A percentile compares a stretch with the other conserved stretches of the same genome.
Evolutionary conservation across 2,329 filamentous ascomycete species (phyloP).

Genomic region (Nannizziopsis barbatae): DNA sequence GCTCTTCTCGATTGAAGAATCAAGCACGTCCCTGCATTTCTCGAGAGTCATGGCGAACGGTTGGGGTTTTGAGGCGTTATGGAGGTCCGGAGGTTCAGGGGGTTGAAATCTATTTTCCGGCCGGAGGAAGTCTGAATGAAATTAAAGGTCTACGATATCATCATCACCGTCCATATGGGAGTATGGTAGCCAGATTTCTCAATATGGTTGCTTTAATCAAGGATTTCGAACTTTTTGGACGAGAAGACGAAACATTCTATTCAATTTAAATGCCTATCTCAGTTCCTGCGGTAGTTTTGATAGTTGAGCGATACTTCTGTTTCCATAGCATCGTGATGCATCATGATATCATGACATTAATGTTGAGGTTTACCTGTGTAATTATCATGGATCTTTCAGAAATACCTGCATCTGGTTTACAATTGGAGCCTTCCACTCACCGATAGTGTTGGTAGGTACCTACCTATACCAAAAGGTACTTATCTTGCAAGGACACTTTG

Average conservation of each 20-base stretch:
- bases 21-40: conserved; percentile 3
- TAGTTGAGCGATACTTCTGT: no score
- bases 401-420: no score
- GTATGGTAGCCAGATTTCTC: conserved; percentile 5
- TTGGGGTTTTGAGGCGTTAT: neutral
- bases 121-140: neutral
- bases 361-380: no score
- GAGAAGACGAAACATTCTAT: neutral
- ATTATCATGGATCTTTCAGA: no score
- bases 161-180: neutral
- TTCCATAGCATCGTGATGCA: no score
- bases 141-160: neutral
- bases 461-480: no score
- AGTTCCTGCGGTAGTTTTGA: no score
- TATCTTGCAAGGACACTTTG: no score
- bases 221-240: conserved; percentile 6
- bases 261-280: no score
- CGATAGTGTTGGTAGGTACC: neutral
- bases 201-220: conserved; percentile 8
- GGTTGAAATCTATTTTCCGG: conserved; percentile 1
- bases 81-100: neutral
- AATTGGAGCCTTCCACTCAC: neutral
- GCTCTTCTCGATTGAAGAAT: neutral
- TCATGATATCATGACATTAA: no score
- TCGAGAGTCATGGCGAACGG: conserved; percentile 2